Base-by-base conservation (phyloP, 306 rosid genomes). In the Quercus berberidifolia region DNA sequence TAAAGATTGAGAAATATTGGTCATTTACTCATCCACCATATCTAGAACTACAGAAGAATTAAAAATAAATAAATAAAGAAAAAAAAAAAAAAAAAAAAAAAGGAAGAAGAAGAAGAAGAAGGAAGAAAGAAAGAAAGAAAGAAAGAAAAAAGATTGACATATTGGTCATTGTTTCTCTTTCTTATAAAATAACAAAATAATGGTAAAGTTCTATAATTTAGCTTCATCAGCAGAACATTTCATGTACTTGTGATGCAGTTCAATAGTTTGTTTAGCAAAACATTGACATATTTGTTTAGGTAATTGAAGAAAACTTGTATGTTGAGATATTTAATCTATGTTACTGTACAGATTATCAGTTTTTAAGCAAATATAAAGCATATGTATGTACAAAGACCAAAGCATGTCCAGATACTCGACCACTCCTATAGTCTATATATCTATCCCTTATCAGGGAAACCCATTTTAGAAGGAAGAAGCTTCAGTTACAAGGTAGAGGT, bases 1-100 rank as follows among this genome's bases (percentile, higher is more conserved):
- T 51, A 71, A 26, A 71, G 25, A 65, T 72, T 73, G 55, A 78
- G 86, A 59, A 71, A 72, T 41, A 76, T 74, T 59, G 57, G 71
- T 78, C 52, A 69, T 35, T 76, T 2, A 14, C 35, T 69, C 59
- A 71, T 68, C 78, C 67, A 60, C 49, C 62, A 75, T 46, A 57
- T 51, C 52, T 77, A 21, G 55, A 63, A 71, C 28, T 38, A 35
- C 31, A 64, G 65, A 56, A 76, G 5, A 76, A 35, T 18, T 31
- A 55, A n/a, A 21, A 31, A 21, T 43, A 15, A 74, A 8, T 28
- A 33, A 5, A 35, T 5, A 5, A 4, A 4, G 0, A 31, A 31
- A 31, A 31, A 1, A 5, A 5, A 33, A 33, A 5, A 35, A 33
- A 33, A 5, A 33, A 31, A 31, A 4, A 31, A 5, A 4, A 5